Evolutionary conservation across 1,284 basidiomycete genomes (phyloP).

Genomic region (Malassezia japonica): DNA sequence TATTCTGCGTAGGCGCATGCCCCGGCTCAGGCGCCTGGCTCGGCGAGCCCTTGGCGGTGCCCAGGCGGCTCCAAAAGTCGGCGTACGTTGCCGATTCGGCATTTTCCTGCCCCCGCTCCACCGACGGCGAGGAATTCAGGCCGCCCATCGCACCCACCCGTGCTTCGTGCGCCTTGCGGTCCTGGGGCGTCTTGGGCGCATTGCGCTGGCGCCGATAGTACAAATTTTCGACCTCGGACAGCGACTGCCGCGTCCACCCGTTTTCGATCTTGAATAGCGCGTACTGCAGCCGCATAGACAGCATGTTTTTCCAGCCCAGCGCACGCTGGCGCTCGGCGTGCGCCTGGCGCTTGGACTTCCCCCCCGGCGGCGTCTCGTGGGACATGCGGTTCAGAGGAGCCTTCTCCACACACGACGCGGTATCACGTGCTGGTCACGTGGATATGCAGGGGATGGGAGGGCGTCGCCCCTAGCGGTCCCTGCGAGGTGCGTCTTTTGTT

Average conservation of each 20-base stretch:
- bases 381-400: background rate
- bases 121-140: no score
- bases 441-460: background rate
- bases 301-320: conserved; percentile 7
- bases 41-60: background rate
- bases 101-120: background rate
- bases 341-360: conserved; percentile 8
- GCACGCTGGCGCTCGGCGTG: conserved; percentile 5
- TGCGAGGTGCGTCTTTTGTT: background rate
- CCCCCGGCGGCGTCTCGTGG: background rate
- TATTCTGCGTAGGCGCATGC: no score
- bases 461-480: background rate
- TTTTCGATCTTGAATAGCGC: conserved; percentile 44
- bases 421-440: conserved; percentile 8
- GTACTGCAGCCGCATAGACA: conserved; percentile 37
- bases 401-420: background rate
- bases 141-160: background rate
- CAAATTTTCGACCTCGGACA: conserved; percentile 45
- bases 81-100: conserved; percentile 19
- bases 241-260: conserved; percentile 42
- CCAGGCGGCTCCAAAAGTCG: conserved; percentile 32
- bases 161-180: background rate
- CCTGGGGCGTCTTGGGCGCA: background rate
- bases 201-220: conserved; percentile 27
- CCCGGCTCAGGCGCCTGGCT: background rate